These are phyloP conservation scores for Wickerhamiella vanderwaltii DNA, from an alignment of 805 yeast genomes.

Conservation along the genomic window DNA sequence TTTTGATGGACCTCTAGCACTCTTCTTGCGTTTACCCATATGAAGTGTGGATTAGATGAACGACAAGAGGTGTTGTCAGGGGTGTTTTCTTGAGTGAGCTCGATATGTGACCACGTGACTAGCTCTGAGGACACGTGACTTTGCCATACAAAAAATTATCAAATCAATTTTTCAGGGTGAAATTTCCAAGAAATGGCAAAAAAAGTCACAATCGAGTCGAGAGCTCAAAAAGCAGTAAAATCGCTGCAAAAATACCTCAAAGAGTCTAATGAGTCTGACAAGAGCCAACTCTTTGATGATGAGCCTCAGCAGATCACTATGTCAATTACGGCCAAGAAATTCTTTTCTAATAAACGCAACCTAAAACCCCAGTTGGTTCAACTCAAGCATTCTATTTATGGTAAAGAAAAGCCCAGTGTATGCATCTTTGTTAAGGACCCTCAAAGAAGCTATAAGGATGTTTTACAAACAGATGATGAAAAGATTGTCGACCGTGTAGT, in stretches of 20 bases:
- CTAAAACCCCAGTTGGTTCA: constrained; percentile 34
- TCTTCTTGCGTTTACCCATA: constrained; percentile 73
- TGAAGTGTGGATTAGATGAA: too few relatives aligned
- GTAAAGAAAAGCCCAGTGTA: constrained; percentile 36
- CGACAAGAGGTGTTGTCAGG: too few relatives aligned
- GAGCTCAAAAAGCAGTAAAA: constrained; percentile 17
- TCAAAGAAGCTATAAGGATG: constrained; percentile 32
- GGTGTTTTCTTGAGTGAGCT: too few relatives aligned
- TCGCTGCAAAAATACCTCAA: constrained; percentile 54
- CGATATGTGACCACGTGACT: too few relatives aligned
- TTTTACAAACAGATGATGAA: constrained; percentile 20
- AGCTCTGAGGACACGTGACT: too few relatives aligned
- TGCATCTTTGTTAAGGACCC: constrained; percentile 65
- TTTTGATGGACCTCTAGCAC: constrained; percentile 70
- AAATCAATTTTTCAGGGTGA: background rate
- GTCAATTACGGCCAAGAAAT: constrained; percentile 53
- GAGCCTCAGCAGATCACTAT: constrained; percentile 44
- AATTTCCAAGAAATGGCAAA: background rate
- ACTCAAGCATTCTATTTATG: constrained; percentile 36
- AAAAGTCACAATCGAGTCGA: constrained; percentile 6
- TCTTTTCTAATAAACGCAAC: constrained; percentile 43
- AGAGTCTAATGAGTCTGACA: constrained; percentile 27
- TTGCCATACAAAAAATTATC: background rate
- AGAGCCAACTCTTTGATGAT: constrained; percentile 42
- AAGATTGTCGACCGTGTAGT: constrained; percentile 38